Percentiles rank a stretch among this genome's conserved stretches.
Conservation (phyloP, 306 rosid genomes). For the Cicer arietinum region DNA sequence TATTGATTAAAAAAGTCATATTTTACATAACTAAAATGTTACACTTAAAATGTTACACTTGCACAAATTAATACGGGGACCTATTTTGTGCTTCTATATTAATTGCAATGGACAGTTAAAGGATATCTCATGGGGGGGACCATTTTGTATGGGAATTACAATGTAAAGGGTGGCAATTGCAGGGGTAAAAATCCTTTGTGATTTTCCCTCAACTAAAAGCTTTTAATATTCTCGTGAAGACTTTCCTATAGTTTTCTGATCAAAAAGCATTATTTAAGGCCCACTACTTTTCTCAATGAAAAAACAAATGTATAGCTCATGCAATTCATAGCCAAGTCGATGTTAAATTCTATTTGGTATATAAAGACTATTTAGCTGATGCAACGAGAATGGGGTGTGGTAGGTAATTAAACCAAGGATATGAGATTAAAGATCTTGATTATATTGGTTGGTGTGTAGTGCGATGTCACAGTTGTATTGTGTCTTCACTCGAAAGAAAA, state of each 20-base stretch:
- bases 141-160: slow-evolving; percentile 21
- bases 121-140: slow-evolving; percentile 42
- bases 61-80: background rate
- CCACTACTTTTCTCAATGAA: slow-evolving; percentile 35
- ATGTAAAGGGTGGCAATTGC: background rate
- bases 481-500: slow-evolving; percentile 48
- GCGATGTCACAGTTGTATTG: slow-evolving; percentile 53
- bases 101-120: slow-evolving; percentile 31
- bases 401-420: background rate
- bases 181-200: slow-evolving; percentile 4
- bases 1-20: background rate
- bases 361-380: slow-evolving; percentile 24
- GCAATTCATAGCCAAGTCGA: no score
- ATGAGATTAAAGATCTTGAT: slow-evolving; percentile 12
- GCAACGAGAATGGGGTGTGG: slow-evolving; percentile 21
- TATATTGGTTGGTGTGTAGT: slow-evolving; percentile 37
- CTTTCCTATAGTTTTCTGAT: background rate
- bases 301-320: no score
- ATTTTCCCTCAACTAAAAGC: slow-evolving; percentile 16
- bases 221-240: slow-evolving; percentile 40
- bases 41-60: slow-evolving; percentile 34
- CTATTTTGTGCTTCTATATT: slow-evolving; percentile 19
- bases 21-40: background rate
- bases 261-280: slow-evolving; percentile 29
- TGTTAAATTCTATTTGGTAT: background rate